phyloP scores from a whole-genome alignment of 257 asterid genomes.

The Jacaranda mimosifolia region DNA sequence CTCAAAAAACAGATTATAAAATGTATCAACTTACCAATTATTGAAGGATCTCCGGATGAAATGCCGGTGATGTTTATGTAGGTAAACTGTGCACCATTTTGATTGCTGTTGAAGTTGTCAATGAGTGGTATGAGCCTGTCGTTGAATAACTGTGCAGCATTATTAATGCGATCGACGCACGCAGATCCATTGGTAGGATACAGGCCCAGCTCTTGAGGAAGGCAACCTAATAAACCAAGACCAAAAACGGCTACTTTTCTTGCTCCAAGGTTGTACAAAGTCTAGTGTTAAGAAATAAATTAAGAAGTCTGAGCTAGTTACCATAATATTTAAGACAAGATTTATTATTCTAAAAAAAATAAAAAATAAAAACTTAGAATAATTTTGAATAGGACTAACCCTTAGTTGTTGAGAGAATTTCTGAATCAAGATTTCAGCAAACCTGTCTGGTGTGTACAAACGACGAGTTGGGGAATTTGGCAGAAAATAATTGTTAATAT shows the following conservation, averaged over 20 bases:
- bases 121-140: slow-evolving; percentile 44
- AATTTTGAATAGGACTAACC: slow-evolving; percentile 20
- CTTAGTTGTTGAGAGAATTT: slow-evolving; percentile 35
- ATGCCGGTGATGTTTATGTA: slow-evolving; percentile 55
- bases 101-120: slow-evolving; percentile 42
- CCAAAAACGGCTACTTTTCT: slow-evolving; percentile 64
- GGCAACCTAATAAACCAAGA: slow-evolving; percentile 54
- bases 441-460: slow-evolving; percentile 44
- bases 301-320: not conserved
- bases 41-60: slow-evolving; percentile 36
- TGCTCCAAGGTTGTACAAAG: slow-evolving; percentile 52
- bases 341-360: not conserved
- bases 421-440: slow-evolving; percentile 45
- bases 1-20: no score
- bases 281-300: slow-evolving; percentile 31
- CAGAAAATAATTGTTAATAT: slow-evolving; percentile 59
- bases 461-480: slow-evolving; percentile 39
- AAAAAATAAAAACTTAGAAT: not conserved
- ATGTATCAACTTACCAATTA: slow-evolving; percentile 35
- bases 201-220: slow-evolving; percentile 36
- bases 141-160: slow-evolving; percentile 43
- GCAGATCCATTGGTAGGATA: slow-evolving; percentile 42
- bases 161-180: slow-evolving; percentile 55
- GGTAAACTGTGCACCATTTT: slow-evolving; percentile 48
- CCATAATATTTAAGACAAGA: not conserved